Percentiles rank a stretch among this genome's conserved stretches.
Conservation (phyloP, 2,329 filamentous ascomycete genomes). For the Tolypocladium ovalisporum region DNA sequence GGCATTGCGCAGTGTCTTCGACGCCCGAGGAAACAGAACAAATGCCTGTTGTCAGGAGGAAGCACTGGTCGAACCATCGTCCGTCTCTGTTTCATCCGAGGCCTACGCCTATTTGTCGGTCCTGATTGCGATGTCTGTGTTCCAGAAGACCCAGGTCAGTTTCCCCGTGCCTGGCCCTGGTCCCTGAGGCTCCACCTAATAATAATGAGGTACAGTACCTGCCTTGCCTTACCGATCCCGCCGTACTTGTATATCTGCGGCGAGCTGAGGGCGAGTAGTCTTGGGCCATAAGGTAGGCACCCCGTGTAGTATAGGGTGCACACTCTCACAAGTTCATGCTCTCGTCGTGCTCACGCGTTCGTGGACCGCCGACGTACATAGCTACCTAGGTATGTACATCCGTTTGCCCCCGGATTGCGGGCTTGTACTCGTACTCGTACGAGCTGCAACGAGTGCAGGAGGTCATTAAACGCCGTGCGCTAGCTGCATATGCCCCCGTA, state of each 20-base stretch:
- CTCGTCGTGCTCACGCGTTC: neutral
- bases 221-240: too few species aligned
- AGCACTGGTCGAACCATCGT: neutral
- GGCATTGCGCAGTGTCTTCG: neutral
- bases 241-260: too few species aligned
- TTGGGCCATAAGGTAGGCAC: too few species aligned
- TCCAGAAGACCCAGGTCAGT: neutral
- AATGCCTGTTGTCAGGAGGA: too few species aligned
- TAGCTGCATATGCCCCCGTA: neutral
- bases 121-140: neutral
- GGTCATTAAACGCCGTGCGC: constrained; percentile 7
- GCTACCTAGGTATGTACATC: neutral
- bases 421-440: neutral
- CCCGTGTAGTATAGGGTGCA: too few species aligned
- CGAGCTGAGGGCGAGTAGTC: too few species aligned
- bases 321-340: too few species aligned
- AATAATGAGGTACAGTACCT: too few species aligned
- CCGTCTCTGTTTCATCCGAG: neutral
- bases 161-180: neutral
- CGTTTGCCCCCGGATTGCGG: neutral
- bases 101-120: neutral
- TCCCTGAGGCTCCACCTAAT: neutral
- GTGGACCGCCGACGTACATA: neutral
- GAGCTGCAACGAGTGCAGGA: neutral
- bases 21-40: neutral